Evolutionary conservation across 345 rosid genomes (phyloP).

Genomic region (Salix udensis): DNA sequence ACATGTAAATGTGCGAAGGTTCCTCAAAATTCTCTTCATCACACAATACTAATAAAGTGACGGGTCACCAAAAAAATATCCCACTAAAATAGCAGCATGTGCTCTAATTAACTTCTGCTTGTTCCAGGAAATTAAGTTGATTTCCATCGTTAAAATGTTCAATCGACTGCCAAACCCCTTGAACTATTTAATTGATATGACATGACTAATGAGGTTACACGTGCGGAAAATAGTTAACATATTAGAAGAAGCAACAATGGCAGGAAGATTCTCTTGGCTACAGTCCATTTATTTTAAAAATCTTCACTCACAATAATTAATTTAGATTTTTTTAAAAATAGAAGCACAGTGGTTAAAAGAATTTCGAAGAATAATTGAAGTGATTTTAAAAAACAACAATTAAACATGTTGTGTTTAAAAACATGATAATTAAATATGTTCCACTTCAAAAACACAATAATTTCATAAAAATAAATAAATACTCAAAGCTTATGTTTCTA

Average conservation of each 20-base stretch:
- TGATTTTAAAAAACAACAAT: too few relatives aligned
- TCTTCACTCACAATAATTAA: too few relatives aligned
- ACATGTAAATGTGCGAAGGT: neutral
- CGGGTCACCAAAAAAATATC: neutral
- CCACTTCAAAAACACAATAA: too few relatives aligned
- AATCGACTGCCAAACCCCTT: neutral
- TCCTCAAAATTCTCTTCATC: neutral
- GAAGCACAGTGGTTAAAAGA: too few relatives aligned
- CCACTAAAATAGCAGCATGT: neutral
- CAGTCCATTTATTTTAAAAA: neutral
- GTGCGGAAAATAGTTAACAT: neutral
- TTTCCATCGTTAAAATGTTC: neutral
- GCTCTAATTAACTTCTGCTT: neutral
- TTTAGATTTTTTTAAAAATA: too few relatives aligned
- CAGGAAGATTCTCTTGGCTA: neutral
- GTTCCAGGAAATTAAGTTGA: constrained; percentile 1
- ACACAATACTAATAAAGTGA: too few relatives aligned
- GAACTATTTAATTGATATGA: neutral
- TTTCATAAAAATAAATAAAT: too few relatives aligned
- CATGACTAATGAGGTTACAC: neutral
- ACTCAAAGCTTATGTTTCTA: too few relatives aligned
- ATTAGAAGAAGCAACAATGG: neutral
- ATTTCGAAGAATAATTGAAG: too few relatives aligned
- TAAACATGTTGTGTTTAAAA: too few relatives aligned
- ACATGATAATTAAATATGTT: too few relatives aligned